Percentiles rank a stretch among this genome's conserved stretches.
phyloP scores from a whole-genome alignment of 352 stramenopile genomes.

The Phytophthora cactorum region DNA sequence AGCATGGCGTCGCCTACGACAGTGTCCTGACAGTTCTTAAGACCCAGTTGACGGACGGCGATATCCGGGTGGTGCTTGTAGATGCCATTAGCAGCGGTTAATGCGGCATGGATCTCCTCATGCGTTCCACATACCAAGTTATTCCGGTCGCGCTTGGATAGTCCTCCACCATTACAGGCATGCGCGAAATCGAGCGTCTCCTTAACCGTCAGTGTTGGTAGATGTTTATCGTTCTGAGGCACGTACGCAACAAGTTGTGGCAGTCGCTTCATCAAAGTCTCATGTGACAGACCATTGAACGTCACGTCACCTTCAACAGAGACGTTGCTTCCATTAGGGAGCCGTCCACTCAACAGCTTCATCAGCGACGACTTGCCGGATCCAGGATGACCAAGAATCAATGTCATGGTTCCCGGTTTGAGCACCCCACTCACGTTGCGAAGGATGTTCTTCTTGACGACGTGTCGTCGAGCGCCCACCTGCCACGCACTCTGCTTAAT shows the following conservation, averaged over 20 bases:
- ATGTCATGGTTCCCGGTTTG: conserved; percentile 25
- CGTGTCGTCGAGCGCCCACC: conserved; percentile 22
- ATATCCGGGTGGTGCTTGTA: conserved; percentile 29
- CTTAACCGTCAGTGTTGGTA: conserved; percentile 39
- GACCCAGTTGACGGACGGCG: conserved; percentile 22
- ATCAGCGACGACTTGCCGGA: conserved; percentile 33
- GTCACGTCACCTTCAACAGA: conserved; percentile 21
- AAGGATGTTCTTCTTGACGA: conserved; percentile 42
- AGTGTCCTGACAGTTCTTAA: conserved; percentile 38
- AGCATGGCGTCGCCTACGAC: conserved; percentile 80
- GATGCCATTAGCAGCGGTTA: conserved; percentile 18
- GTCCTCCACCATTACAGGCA: conserved; percentile 33
- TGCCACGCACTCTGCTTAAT: conserved; percentile 23
- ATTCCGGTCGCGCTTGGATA: conserved; percentile 13
- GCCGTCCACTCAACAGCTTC: conserved; percentile 39
- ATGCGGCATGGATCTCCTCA: conserved; percentile 34
- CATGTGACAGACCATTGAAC: conserved; percentile 32
- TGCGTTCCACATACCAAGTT: conserved; percentile 31
- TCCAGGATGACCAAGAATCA: conserved; percentile 25
- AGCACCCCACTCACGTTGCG: conserved; percentile 38
- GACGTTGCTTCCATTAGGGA: conserved; percentile 26
- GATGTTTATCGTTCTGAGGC: conserved; percentile 4
- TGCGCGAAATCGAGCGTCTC: conserved; percentile 58
- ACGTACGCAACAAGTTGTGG: conserved; percentile 41
- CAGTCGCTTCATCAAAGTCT: conserved; percentile 10